A percentile compares a stretch with the other conserved stretches of the same genome.
phyloP scores from a whole-genome alignment of 345 rosid genomes.

The Ceriops zippeliana region DNA sequence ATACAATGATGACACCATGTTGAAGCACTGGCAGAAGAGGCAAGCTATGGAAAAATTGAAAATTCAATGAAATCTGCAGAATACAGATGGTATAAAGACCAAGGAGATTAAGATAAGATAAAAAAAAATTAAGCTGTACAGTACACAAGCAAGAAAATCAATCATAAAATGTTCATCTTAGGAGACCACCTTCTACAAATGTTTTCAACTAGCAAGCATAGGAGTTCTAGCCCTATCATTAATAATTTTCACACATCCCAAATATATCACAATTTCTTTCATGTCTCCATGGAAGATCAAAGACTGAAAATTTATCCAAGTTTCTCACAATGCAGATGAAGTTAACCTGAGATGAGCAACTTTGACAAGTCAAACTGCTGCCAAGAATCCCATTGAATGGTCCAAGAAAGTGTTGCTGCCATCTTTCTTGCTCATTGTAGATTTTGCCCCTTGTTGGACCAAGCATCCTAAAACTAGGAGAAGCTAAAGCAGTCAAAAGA shows the following conservation, averaged over 20 bases:
- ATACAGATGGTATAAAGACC: neutral
- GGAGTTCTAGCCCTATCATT: neutral
- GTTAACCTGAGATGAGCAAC: constrained; percentile 74
- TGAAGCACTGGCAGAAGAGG: constrained; percentile 57
- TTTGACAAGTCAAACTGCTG: constrained; percentile 65
- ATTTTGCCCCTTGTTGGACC: constrained; percentile 28
- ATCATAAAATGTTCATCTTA: neutral
- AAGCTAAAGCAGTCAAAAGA: constrained; percentile 40
- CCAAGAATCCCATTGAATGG: constrained; percentile 82
- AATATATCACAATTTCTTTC: neutral
- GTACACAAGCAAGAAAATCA: neutral
- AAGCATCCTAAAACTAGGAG: constrained; percentile 50
- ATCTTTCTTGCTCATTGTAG: constrained; percentile 56
- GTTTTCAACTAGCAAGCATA: neutral
- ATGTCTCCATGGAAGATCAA: neutral
- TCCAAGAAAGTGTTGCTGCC: constrained; percentile 79
- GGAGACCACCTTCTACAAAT: neutral
- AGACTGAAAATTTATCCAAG: neutral
- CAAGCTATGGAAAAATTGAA: constrained; percentile 78
- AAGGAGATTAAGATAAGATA: neutral
- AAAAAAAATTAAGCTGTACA: neutral
- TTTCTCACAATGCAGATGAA: constrained; percentile 9
- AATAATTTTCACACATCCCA: neutral
- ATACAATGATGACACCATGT: constrained; percentile 60
- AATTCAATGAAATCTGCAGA: constrained; percentile 79